phyloP scores from a whole-genome alignment of 192 early-diverging fungal species.

The Gamsiella multidivaricata region DNA sequence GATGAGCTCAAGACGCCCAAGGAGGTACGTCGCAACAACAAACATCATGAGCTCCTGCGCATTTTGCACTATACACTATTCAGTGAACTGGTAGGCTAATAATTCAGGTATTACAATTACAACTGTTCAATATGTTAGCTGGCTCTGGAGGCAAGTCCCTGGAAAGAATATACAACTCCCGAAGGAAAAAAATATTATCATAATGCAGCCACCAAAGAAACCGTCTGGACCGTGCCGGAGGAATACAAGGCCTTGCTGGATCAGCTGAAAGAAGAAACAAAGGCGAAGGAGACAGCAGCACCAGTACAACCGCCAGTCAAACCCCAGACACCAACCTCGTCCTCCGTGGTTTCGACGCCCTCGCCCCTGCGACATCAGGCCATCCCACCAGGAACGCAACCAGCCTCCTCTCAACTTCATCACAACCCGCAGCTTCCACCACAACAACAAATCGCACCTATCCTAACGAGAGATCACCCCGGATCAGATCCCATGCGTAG shows the following conservation, averaged over 20 bases:
- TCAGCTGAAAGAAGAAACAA: conserved; percentile 47
- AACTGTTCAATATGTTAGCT: no score
- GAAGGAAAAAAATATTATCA: conserved; percentile 89
- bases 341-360: conserved; percentile 30
- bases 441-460: neutral
- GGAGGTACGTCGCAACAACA: conserved; percentile 52
- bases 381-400: conserved; percentile 6
- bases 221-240: conserved; percentile 88
- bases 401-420: neutral
- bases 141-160: conserved; percentile 69
- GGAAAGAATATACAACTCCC: conserved; percentile 88
- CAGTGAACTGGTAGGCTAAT: no score
- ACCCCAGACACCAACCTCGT: conserved; percentile 16
- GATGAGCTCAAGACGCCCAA: conserved; percentile 87
- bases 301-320: neutral
- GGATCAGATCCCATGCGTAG: neutral
- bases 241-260: conserved; percentile 70
- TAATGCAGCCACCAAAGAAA: conserved; percentile 79
- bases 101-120: no score
- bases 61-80: no score
- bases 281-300: conserved; percentile 24
- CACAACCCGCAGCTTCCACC: conserved; percentile 9
- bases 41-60: no score
- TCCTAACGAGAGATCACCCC: no score
- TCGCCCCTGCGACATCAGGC: conserved; percentile 34